Evolutionary conservation across 768 basidiomycete species (phyloP).

Genomic region (Pleurotus platypus): DNA sequence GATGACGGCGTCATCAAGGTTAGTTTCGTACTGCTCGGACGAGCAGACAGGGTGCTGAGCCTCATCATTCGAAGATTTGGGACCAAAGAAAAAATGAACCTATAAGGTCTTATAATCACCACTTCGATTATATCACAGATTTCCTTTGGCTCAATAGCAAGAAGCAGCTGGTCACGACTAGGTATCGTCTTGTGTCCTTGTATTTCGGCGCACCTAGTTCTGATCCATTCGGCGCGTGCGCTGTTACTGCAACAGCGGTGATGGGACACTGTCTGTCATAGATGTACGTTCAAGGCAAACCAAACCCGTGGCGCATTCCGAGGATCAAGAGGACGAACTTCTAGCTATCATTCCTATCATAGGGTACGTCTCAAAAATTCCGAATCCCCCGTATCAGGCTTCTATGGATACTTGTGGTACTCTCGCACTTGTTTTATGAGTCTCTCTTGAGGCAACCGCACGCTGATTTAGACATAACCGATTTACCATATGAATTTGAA

Average conservation of each 20-base stretch:
- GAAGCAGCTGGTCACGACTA: constrained; percentile 82
- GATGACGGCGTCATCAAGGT: constrained; percentile 95
- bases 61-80: constrained; percentile 66
- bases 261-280: constrained; percentile 90
- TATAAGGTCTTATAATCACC: constrained; percentile 72
- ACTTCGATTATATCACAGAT: constrained; percentile 93
- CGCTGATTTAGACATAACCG: not conserved
- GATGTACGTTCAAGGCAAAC: constrained; percentile 82
- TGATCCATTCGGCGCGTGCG: too few species aligned
- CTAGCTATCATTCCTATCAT: constrained; percentile 84
- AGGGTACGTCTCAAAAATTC: constrained; percentile 42
- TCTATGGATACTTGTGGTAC: not conserved
- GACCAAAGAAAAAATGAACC: constrained; percentile 71
- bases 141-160: constrained; percentile 85
- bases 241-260: constrained; percentile 53
- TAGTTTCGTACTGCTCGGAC: not conserved
- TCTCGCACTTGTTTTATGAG: not conserved
- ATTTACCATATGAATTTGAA: too few species aligned
- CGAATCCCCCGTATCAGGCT: not conserved
- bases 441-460: not conserved
- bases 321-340: constrained; percentile 95
- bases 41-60: not conserved
- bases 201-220: too few species aligned
- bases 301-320: constrained; percentile 80
- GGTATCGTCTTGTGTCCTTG: constrained; percentile 38